Evolutionary conservation across 2,329 filamentous ascomycete genomes (phyloP), one percentile per base, ranked within the genome.

Genomic region (Thielaviopsis euricoi): DNA sequence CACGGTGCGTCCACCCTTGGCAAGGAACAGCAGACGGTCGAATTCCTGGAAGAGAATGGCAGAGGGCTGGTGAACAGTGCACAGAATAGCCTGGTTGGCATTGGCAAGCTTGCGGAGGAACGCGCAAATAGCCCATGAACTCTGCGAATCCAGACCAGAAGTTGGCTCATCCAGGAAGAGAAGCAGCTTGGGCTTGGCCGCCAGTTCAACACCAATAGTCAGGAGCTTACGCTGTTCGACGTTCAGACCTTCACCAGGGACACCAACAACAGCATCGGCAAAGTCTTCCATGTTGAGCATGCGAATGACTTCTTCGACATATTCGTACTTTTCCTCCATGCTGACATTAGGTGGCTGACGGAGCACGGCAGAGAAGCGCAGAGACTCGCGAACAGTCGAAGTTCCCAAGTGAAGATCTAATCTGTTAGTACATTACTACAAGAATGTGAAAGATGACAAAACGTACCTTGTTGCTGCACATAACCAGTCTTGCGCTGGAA

Each of bases 401-500:
- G 76, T 81, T 48, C 73, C 69, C 6, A 80, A 67, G 61, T 81
- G 78, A 0, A 82, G 67, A 68, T 87, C 75, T 74, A 17, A 0
- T n/a, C 25, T 17, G 48, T 62, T 53, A 63, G 55, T 26, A n/a
- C 9, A 1, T 0, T 0, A 9, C 59, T 64, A 58, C 65, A 60
- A 33, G 3, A 25, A 48, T 5, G 10, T 1, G 4, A 19, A 33
- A 19, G 1, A 2, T 13, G 10, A 19, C 9, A 3, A 1, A 22
- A 25, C 67, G 58, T 58, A 72, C 73, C 81, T 66, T 85, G 80
- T 59, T 85, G 82, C 62, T 85, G 81, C 0, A 23, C 48, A 50
- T 50, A 95, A 53, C 89, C 89, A 0, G 88, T 94, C 72, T 91
- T 93, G 63, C 89, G 85, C 69, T 95, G 89, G 77, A 95, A 95